phyloP scores from a whole-genome alignment of 768 basidiomycete genomes.

The Pleurotus ostreatus region DNA sequence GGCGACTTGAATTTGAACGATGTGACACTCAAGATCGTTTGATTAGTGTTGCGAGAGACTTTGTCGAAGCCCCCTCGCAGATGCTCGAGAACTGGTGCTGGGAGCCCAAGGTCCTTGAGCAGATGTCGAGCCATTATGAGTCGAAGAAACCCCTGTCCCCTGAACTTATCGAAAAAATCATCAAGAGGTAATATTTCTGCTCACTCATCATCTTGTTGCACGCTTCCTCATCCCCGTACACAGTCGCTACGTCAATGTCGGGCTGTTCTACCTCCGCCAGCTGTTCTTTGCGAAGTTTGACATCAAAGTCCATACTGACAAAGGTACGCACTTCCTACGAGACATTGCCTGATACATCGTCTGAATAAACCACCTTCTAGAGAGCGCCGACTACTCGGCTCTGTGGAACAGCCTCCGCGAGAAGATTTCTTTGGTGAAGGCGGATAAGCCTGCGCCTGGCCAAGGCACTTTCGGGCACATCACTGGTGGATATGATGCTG shows the following conservation, averaged over 20 bases:
- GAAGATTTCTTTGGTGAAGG: conserved; percentile 65
- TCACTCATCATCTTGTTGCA: background rate
- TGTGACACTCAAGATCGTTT: background rate
- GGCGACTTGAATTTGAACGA: background rate
- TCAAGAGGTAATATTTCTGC: conserved; percentile 54
- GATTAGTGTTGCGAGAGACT: conserved; percentile 65
- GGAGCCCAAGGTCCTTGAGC: conserved; percentile 71
- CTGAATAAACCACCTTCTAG: conserved; percentile 23
- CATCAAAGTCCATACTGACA: conserved; percentile 67
- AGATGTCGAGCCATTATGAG: conserved; percentile 80
- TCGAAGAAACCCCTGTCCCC: conserved; percentile 66
- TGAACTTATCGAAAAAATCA: conserved; percentile 74
- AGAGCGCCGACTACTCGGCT: conserved; percentile 66
- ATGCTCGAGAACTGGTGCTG: conserved; percentile 96
- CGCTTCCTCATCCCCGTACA: background rate
- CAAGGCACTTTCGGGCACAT: conserved; percentile 79
- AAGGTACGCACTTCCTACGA: conserved; percentile 35
- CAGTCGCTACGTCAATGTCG: conserved; percentile 77
- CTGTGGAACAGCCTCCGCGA: conserved; percentile 77
- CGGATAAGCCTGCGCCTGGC: conserved; percentile 55
- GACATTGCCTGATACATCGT: background rate
- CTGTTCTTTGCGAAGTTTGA: conserved; percentile 83
- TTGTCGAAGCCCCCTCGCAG: conserved; percentile 88
- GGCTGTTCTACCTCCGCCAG: conserved; percentile 78
- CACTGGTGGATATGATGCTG: conserved; percentile 65